Evolutionary conservation across 1,284 basidiomycete genomes (phyloP).

Genomic region (Moesziomyces parantarcticus): DNA sequence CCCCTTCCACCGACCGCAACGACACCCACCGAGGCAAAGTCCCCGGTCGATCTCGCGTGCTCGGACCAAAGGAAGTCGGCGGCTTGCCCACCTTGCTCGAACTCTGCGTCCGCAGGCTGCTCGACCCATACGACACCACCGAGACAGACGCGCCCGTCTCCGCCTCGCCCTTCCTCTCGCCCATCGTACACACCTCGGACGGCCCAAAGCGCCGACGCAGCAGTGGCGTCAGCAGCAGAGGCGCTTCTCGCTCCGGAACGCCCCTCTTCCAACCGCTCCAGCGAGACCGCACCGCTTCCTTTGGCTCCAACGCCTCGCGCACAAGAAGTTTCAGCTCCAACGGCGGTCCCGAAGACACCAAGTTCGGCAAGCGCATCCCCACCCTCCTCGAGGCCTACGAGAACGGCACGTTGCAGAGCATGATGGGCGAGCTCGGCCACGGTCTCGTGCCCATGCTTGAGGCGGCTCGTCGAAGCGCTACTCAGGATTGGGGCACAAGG

Average conservation of each 20-base stretch:
- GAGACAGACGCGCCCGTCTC: constrained; percentile 23
- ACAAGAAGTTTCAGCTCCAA: constrained; percentile 41
- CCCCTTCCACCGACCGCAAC: constrained; percentile 20
- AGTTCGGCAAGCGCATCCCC: constrained; percentile 35
- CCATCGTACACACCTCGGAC: constrained; percentile 22
- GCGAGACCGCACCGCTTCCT: constrained; percentile 17
- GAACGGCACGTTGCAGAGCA: constrained; percentile 52
- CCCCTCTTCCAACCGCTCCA: constrained; percentile 29
- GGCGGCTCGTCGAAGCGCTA: constrained; percentile 59
- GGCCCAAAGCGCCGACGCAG: constrained; percentile 27
- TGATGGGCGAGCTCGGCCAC: constrained; percentile 47
- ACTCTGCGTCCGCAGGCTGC: constrained; percentile 58
- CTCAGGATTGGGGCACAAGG: constrained; percentile 54
- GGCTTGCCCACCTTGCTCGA: constrained; percentile 48
- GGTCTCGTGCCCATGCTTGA: constrained; percentile 50
- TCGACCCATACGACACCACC: constrained; percentile 43
- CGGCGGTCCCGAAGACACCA: constrained; percentile 38
- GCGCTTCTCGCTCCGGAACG: constrained; percentile 23
- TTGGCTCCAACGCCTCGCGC: constrained; percentile 37
- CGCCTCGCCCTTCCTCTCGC: constrained; percentile 40
- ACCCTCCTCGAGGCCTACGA: constrained; percentile 60
- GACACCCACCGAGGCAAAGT: constrained; percentile 15
- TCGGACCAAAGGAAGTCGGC: constrained; percentile 29
- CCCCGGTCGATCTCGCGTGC: constrained; percentile 36
- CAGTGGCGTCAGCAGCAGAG: constrained; percentile 21